Evolutionary conservation across 2,329 filamentous ascomycete genomes (phyloP).

Genomic region (Botrytis deweyae): DNA sequence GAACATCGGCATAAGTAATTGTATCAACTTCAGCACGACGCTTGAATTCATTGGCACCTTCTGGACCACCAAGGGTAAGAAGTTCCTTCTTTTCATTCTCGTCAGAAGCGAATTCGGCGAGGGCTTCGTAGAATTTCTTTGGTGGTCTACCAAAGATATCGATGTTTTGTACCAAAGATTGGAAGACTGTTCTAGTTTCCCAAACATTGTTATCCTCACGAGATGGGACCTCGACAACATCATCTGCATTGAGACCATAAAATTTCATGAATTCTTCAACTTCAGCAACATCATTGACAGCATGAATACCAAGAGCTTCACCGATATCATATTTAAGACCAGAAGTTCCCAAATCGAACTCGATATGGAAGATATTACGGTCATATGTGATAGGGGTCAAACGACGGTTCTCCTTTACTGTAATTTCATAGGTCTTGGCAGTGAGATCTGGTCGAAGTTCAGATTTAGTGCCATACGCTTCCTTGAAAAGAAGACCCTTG

Average conservation of each 20-base stretch:
- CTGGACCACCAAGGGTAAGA: constrained; percentile 69
- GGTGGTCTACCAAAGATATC: constrained; percentile 96
- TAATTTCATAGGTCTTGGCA: constrained; percentile 82
- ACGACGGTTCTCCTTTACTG: constrained; percentile 92
- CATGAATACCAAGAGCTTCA: constrained; percentile 93
- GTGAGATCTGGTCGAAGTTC: constrained; percentile 80
- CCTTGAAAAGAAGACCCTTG: constrained; percentile 89
- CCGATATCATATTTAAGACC: constrained; percentile 96
- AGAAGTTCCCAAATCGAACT: constrained; percentile 90
- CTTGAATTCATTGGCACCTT: constrained; percentile 90
- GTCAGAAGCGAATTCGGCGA: constrained; percentile 83
- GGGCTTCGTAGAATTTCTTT: constrained; percentile 94
- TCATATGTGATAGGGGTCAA: constrained; percentile 87
- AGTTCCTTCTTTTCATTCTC: constrained; percentile 80
- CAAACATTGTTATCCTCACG: constrained; percentile 72
- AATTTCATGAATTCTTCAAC: constrained; percentile 84
- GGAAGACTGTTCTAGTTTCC: constrained; percentile 90
- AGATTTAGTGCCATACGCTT: constrained; percentile 76
- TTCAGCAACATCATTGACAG: constrained; percentile 81
- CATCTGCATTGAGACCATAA: constrained; percentile 80
- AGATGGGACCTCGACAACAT: constrained; percentile 87
- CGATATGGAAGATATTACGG: constrained; percentile 99
- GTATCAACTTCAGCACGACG: constrained; percentile 86
- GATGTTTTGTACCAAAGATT: constrained; percentile 86
- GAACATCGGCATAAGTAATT: constrained; percentile 83